Evolutionary conservation across 345 rosid species (phyloP).

Genomic region (Combretum micranthum): DNA sequence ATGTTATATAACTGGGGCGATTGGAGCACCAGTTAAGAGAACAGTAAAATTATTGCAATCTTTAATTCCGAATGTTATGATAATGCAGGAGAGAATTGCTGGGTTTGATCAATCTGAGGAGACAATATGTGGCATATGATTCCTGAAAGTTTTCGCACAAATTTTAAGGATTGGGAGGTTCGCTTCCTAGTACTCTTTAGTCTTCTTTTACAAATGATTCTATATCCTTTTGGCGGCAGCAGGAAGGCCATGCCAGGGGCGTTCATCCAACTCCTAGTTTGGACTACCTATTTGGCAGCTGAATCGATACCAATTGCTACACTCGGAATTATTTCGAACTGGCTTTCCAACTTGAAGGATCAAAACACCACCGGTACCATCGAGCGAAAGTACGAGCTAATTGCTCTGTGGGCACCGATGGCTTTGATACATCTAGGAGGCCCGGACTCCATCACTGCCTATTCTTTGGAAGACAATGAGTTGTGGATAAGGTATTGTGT

Average conservation of each 20-base stretch:
- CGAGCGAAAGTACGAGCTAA: conserved; percentile 2
- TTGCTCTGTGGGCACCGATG: conserved; percentile 27
- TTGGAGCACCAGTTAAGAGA: no score
- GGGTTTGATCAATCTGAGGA: no score
- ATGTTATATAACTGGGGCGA: no score
- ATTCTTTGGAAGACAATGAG: no score
- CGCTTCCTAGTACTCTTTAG: conserved; percentile 7
- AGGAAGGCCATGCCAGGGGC: conserved; percentile 2
- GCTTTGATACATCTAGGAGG: conserved; percentile 22
- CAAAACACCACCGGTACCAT: not conserved
- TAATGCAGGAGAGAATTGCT: no score
- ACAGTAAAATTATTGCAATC: no score
- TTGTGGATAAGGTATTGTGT: conserved; percentile 21
- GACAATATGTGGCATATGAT: no score
- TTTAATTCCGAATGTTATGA: no score
- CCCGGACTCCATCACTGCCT: no score
- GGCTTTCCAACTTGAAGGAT: not conserved
- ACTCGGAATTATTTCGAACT: conserved; percentile 18
- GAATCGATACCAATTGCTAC: conserved; percentile 20
- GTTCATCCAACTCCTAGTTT: conserved; percentile 1
- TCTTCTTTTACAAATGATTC: no score
- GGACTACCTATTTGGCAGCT: conserved; percentile 20
- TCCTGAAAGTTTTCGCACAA: no score
- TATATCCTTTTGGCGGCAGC: conserved; percentile 5
- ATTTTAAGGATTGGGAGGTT: conserved; percentile 26